phyloP scores from a whole-genome alignment of 805 yeast genomes.

The Hanseniaspora taiwanica region DNA sequence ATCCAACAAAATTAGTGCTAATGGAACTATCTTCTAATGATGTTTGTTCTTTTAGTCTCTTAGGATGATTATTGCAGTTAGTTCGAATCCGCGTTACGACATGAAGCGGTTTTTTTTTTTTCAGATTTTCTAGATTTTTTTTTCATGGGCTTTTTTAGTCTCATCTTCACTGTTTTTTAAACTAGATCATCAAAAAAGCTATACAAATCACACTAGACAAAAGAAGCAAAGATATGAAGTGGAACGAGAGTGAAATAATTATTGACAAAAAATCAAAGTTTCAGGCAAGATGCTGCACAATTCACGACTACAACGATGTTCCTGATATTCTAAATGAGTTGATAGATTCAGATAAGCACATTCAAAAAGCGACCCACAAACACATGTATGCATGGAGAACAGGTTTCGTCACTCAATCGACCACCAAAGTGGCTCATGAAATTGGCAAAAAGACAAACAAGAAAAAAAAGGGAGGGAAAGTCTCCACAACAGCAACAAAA shows the following conservation, averaged over 20 bases:
- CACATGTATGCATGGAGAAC: slow-evolving; percentile 66
- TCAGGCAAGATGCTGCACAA: slow-evolving; percentile 29
- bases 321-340: slow-evolving; percentile 30
- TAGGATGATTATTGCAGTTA: too few species aligned
- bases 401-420: slow-evolving; percentile 15
- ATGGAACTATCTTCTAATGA: too few species aligned
- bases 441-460: slow-evolving; percentile 1
- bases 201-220: background rate
- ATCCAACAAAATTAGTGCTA: too few species aligned
- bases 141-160: too few species aligned
- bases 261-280: slow-evolving; percentile 50
- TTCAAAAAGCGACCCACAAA: slow-evolving; percentile 54
- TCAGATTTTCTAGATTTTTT: too few species aligned
- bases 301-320: slow-evolving; percentile 31
- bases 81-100: too few species aligned
- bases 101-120: too few species aligned
- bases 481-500: background rate
- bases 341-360: slow-evolving; percentile 30
- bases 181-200: background rate
- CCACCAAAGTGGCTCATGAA: slow-evolving; percentile 3
- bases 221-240: slow-evolving; percentile 8
- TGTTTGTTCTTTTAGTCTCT: too few species aligned
- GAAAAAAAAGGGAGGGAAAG: slow-evolving; percentile 7
- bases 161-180: background rate
- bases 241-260: slow-evolving; percentile 30